Evolutionary conservation across 1,284 basidiomycete species (phyloP), one percentile per base, ranked within the genome.

Genomic region (Puccinia brachypodii): DNA sequence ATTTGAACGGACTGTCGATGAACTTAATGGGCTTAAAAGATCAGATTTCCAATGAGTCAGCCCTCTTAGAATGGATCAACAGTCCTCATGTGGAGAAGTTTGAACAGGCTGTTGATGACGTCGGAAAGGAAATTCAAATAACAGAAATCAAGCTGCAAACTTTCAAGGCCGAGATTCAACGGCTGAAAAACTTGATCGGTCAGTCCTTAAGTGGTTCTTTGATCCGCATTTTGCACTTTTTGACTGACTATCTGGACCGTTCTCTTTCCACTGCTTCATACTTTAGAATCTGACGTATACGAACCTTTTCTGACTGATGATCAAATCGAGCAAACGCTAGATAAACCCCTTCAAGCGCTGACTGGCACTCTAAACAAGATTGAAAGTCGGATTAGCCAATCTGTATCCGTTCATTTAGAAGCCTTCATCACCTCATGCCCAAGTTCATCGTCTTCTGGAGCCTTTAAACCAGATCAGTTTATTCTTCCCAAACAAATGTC

Each of bases 401-500:
- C 62, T 28, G 50, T 38, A 25, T 69, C 66, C 31, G 50, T 68
- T 40, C 36, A 56, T 13, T 28, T 79, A 28, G 76, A 79, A 71
- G 66, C 62, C 40, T 79, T 79, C 47, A 79, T 79, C 50, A 25
- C 42, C 33, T 56, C 62, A n/a, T 79, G 76, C 47, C 76, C 76
- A 56, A 71, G 64, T 71, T 56, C 64, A 60, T 66, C 60, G 16
- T 56, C 44, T 36, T 79, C 76, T 19, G 53, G 68, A n/a, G 28
- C 66, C 22, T 79, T 79, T 28, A 69, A 79, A 71, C 47, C 76
- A 40, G 76, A 79, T 58, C 76, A 79, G 68, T 79, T 79, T 31
- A 79, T 79, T 22, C 50, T 79, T 38, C 76, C 76, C 22, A 79
- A 79, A 40, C 76, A 79, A 79, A 79, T 69, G 76, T 38, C 66